Evolutionary conservation across 345 rosid genomes (phyloP), one percentile per base, ranked within the genome.

Genomic region (Linum lewisii): DNA sequence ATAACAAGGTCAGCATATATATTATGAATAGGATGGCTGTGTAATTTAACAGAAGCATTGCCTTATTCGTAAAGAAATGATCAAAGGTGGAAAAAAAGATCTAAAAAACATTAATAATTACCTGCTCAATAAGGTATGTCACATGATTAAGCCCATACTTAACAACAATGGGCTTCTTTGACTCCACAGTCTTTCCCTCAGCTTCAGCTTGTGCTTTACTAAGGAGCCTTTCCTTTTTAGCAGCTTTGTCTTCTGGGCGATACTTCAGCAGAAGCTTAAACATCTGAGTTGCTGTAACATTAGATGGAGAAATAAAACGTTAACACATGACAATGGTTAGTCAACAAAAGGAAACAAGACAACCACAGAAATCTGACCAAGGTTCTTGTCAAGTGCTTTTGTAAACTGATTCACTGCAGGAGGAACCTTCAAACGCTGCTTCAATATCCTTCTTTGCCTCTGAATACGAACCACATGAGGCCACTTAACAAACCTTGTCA

Each of bases 371-470:
- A 14, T 7, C 65, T 47, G 66, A 86, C 97, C 97, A 2, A 84
- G 81, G 50, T 85, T 85, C 78, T 87, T 90, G 79, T 90, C 97
- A 11, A 87, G 87, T 20, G 97, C 81, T 79, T 90, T 90, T 54
- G 95, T 90, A 74, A 87, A 90, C 71, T 87, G 95, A 65, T 85
- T 87, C 58, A 87, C n/a, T n/a, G n/a, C n/a, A n/a, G n/a, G n/a
- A n/a, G n/a, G n/a, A n/a, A n/a, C n/a, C n/a, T n/a, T n/a, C n/a
- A n/a, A n/a, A n/a, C n/a, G n/a, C n/a, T n/a, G n/a, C n/a, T n/a
- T n/a, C n/a, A n/a, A n/a, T n/a, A 90, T 82, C 70, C 95, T 83
- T 68, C 77, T 87, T 70, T 85, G 81, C 78, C 95, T 85, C 60
- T 87, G 94, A 58, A 85, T 85, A 8, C 81, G 78, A 67, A 85